Conservation (phyloP, 495 filamentous ascomycete species). For the Penicillium ucsense region DNA sequence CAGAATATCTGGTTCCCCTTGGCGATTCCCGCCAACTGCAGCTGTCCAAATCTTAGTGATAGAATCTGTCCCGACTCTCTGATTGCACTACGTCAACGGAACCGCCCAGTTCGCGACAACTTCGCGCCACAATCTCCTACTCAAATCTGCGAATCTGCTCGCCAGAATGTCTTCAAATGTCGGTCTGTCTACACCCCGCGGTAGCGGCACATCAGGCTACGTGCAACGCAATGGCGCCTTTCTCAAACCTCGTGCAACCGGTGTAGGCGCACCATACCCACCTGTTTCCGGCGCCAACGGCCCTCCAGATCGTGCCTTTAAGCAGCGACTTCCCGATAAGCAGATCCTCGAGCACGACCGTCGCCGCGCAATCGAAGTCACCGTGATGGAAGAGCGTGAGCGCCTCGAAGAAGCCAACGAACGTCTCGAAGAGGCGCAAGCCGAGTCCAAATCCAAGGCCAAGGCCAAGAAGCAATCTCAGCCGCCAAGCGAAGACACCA, state of each 20-base stretch:
- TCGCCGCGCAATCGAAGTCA: conserved; percentile 78
- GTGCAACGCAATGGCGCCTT: conserved; percentile 91
- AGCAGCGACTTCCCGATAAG: conserved; percentile 79
- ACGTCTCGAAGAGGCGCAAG: conserved; percentile 22
- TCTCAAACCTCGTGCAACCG: conserved; percentile 60
- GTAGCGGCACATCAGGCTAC: conserved; percentile 92
- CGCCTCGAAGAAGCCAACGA: conserved; percentile 77
- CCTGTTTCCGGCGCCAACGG: conserved; percentile 18
- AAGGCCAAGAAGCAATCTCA: not conserved
- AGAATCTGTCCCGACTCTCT: no score
- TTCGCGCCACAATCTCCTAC: no score
- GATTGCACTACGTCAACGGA: no score
- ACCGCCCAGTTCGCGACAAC: no score
- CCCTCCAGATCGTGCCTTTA: conserved; percentile 45
- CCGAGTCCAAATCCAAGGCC: conserved; percentile 3
- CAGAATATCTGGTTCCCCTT: no score
- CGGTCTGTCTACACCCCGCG: conserved; percentile 89
- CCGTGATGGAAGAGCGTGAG: conserved; percentile 85
- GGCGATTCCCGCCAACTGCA: no score
- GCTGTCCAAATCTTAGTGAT: no score
- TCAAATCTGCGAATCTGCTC: no score
- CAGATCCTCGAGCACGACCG: conserved; percentile 91
- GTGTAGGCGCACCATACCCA: conserved; percentile 46
- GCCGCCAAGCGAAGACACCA: conserved; percentile 1
- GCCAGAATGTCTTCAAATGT: conserved; percentile 87